phyloP scores from a whole-genome alignment of 2,329 filamentous ascomycete species.

The Penicillium sp. region DNA sequence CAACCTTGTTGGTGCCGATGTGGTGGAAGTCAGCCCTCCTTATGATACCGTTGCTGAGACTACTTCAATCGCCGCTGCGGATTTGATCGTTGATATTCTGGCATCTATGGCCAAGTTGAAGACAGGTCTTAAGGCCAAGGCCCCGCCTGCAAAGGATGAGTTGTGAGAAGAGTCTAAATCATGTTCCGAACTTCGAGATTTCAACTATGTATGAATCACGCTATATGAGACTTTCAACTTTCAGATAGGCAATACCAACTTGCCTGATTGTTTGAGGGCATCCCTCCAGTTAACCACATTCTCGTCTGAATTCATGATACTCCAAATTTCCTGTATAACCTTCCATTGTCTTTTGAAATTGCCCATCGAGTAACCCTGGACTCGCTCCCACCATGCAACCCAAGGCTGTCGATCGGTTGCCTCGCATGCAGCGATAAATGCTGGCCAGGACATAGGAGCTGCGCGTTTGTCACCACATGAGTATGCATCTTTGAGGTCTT shows the following conservation, averaged over 20 bases:
- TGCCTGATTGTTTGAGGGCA: conserved; percentile 16
- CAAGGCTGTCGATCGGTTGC: conserved; percentile 17
- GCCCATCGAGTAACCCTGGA: conserved; percentile 22
- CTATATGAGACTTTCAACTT: conserved; percentile 9
- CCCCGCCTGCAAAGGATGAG: not conserved
- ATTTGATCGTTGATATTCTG: conserved; percentile 32
- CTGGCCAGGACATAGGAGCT: conserved; percentile 27
- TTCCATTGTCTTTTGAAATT: conserved; percentile 23
- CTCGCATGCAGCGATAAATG: conserved; percentile 26
- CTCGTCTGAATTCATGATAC: conserved; percentile 15
- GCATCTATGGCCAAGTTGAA: conserved; percentile 29
- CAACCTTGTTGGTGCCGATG: conserved; percentile 24
- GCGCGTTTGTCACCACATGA: conserved; percentile 13
- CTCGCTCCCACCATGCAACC: conserved; percentile 21
- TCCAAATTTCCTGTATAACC: conserved; percentile 22
- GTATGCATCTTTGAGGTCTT: conserved; percentile 17
- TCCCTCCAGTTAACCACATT: conserved; percentile 19
- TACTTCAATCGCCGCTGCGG: conserved; percentile 31
- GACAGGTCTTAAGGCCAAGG: not conserved
- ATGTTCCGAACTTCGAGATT: not conserved
- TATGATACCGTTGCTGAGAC: conserved; percentile 27
- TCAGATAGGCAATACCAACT: conserved; percentile 21
- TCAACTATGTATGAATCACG: not conserved
- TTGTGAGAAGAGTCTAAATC: not conserved
- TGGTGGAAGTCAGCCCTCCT: conserved; percentile 51